A percentile compares a stretch with the other conserved stretches of the same genome.
Evolutionary conservation across 139 green algal genomes (phyloP).

Genomic region (Asterochloris sp.): DNA sequence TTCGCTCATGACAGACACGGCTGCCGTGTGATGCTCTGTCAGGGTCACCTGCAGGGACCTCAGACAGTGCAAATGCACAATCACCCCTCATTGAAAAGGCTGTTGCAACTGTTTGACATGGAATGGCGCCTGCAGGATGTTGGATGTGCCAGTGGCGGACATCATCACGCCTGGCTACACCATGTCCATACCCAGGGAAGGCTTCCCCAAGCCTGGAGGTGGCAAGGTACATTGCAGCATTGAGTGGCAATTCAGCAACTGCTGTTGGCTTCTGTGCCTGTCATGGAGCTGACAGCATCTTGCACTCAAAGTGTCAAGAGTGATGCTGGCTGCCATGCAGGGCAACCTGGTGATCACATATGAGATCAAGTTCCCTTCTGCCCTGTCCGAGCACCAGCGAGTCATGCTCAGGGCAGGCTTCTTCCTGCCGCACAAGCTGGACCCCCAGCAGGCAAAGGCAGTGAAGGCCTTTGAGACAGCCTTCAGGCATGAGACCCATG

Average conservation of each 20-base stretch:
- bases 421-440: constrained; percentile 53
- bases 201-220: constrained; percentile 25
- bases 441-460: constrained; percentile 45
- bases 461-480: constrained; percentile 53
- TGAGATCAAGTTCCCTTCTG: constrained; percentile 65
- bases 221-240: constrained; percentile 36
- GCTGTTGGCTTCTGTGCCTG: no score
- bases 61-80: no score
- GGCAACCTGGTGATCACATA: constrained; percentile 63
- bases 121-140: constrained; percentile 21
- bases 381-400: constrained; percentile 62
- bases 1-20: no score
- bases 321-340: background rate
- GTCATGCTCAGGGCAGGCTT: constrained; percentile 62
- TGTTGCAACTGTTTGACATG: background rate
- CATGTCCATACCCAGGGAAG: constrained; percentile 39
- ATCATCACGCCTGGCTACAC: constrained; percentile 57
- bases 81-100: no score
- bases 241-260: constrained; percentile 15
- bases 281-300: no score
- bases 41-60: no score
- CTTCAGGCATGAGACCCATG: constrained; percentile 52
- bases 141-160: constrained; percentile 52
- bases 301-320: background rate
- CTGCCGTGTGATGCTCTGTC: no score